phyloP scores from a whole-genome alignment of 2,329 filamentous ascomycete species.

The Arthrinium phaeospermum region DNA sequence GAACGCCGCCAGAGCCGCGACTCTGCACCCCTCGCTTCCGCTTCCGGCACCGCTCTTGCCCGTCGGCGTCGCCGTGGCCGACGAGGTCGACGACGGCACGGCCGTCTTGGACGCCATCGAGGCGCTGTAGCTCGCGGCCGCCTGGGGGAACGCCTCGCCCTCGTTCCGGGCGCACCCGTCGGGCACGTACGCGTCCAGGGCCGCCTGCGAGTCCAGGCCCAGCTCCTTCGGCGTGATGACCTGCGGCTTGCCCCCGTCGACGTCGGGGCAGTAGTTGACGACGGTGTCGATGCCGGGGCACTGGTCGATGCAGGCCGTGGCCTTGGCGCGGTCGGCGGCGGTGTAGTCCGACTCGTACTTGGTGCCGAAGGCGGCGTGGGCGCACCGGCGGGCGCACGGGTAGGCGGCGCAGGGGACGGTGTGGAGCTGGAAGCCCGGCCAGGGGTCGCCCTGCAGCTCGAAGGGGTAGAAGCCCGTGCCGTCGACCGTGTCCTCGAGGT shows the following conservation, averaged over 20 bases:
- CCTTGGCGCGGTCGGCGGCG: constrained; percentile 1
- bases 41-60: background rate
- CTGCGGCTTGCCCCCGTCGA: constrained; percentile 18
- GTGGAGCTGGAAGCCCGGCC: constrained; percentile 19
- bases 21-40: background rate
- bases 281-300: constrained; percentile 23
- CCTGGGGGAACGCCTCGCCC: constrained; percentile 17
- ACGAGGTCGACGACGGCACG: background rate
- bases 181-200: constrained; percentile 19
- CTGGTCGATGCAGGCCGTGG: constrained; percentile 20
- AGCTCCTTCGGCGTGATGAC: constrained; percentile 3
- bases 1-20: background rate
- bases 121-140: constrained; percentile 20
- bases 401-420: constrained; percentile 21
- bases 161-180: constrained; percentile 21
- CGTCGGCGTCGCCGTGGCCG: background rate
- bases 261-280: constrained; percentile 24
- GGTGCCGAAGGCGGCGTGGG: constrained; percentile 16
- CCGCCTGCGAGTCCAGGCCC: constrained; percentile 7
- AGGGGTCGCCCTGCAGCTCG: constrained; percentile 17
- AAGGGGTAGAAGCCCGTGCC: constrained; percentile 21
- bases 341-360: constrained; percentile 5
- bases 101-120: constrained; percentile 11
- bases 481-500: constrained; percentile 3
- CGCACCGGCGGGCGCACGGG: constrained; percentile 20